Percentiles rank a stretch among this genome's conserved stretches.
Conservation (phyloP, 2,329 filamentous ascomycete genomes). For the Septoria linicola region DNA sequence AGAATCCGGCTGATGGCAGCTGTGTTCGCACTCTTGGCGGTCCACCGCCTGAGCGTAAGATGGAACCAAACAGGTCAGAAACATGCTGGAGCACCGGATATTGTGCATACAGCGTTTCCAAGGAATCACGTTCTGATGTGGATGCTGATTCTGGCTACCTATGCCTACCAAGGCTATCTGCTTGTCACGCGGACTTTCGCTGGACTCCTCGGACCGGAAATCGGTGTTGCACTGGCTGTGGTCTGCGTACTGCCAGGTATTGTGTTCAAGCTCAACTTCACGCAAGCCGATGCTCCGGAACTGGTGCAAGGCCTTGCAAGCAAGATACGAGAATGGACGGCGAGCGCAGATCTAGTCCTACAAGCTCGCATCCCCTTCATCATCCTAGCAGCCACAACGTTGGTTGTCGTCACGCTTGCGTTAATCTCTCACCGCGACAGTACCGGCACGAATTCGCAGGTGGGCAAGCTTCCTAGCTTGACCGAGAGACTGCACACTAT, state of each 20-base stretch:
- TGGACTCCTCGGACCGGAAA: constrained; percentile 31
- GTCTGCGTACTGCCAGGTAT: constrained; percentile 59
- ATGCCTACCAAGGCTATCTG: constrained; percentile 58
- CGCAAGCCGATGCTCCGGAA: constrained; percentile 82
- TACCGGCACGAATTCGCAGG: constrained; percentile 7
- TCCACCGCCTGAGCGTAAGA: constrained; percentile 66
- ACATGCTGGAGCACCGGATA: constrained; percentile 84
- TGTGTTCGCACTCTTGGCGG: constrained; percentile 49
- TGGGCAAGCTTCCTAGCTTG: constrained; percentile 28
- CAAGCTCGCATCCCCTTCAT: constrained; percentile 42
- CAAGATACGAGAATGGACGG: constrained; percentile 31
- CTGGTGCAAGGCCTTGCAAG: constrained; percentile 49
- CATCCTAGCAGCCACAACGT: constrained; percentile 35
- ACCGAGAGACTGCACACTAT: constrained; percentile 58
- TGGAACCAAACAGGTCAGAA: constrained; percentile 99
- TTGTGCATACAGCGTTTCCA: constrained; percentile 69
- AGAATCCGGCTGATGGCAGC: constrained; percentile 19
- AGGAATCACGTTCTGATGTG: constrained; percentile 69
- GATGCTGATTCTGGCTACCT: constrained; percentile 67
- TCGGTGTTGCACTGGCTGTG: constrained; percentile 39
- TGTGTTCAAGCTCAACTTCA: constrained; percentile 87
- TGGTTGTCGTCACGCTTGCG: constrained; percentile 33
- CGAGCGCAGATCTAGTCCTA: constrained; percentile 35
- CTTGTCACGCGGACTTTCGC: constrained; percentile 40
- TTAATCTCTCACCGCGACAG: constrained; percentile 22